Conservation (phyloP, 2,329 filamentous ascomycete genomes). For the Neocatenulostroma microsporum region DNA sequence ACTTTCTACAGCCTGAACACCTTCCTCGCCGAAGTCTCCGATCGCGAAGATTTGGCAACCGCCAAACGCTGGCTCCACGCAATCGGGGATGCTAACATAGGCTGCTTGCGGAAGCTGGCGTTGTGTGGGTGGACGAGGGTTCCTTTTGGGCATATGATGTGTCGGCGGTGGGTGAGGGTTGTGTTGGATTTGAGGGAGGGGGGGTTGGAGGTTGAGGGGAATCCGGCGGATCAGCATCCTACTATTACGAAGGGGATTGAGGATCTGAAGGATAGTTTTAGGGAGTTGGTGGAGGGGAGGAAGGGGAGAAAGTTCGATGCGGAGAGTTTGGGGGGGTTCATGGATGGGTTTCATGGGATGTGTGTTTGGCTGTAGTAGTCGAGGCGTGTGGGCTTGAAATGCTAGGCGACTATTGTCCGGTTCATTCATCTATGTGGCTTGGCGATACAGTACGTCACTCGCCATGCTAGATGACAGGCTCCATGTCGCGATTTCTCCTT, state of each 20-base stretch:
- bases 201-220: slow-evolving; percentile 9
- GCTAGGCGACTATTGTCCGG: too few species aligned
- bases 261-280: slow-evolving; percentile 12
- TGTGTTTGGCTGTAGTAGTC: too few species aligned
- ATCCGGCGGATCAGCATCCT: slow-evolving; percentile 1
- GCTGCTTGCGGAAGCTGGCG: slow-evolving; percentile 12
- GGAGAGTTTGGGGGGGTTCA: slow-evolving; percentile 10
- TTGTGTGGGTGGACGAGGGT: slow-evolving; percentile 19
- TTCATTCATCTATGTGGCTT: too few species aligned
- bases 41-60: slow-evolving; percentile 12
- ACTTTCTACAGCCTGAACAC: slow-evolving; percentile 21
- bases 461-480: too few species aligned
- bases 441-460: too few species aligned
- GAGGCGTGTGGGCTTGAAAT: too few species aligned
- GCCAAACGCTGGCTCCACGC: slow-evolving; percentile 16
- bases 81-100: slow-evolving; percentile 16
- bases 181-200: slow-evolving; percentile 16
- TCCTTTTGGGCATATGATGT: slow-evolving; percentile 19
- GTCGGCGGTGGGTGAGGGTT: slow-evolving; percentile 14
- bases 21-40: slow-evolving; percentile 20
- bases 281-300: slow-evolving; percentile 8
- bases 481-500: too few species aligned
- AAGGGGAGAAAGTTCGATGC: slow-evolving; percentile 11
- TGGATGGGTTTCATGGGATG: slow-evolving; percentile 15
- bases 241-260: slow-evolving; percentile 1